Evolutionary conservation across 148 eudicot genomes (phyloP).

Genomic region (Selenicereus undatus): DNA sequence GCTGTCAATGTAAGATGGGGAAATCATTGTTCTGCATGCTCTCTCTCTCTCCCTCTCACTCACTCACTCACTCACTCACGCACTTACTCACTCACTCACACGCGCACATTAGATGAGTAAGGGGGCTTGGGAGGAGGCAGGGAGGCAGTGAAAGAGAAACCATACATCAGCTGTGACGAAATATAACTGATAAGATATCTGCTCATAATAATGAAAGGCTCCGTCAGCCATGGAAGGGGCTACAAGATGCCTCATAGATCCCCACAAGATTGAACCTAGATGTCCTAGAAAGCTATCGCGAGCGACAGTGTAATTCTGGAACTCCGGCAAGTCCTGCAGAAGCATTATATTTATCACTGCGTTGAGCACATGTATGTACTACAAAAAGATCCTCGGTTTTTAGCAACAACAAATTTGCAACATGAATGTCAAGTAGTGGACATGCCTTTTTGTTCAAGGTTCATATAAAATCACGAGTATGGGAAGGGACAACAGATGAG

Average conservation of each 20-base stretch:
- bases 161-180: slow-evolving; percentile 87
- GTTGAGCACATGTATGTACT: slow-evolving; percentile 6
- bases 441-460: background rate
- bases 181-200: slow-evolving; percentile 86
- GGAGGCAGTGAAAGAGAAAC: slow-evolving; percentile 8
- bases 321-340: slow-evolving; percentile 77
- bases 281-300: slow-evolving; percentile 91
- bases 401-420: slow-evolving; percentile 1
- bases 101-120: background rate
- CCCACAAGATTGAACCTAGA: slow-evolving; percentile 92
- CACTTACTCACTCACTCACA: background rate
- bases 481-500: slow-evolving; percentile 1
- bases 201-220: slow-evolving; percentile 85
- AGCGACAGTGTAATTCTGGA: slow-evolving; percentile 85
- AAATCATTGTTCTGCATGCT: background rate
- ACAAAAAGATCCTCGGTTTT: slow-evolving; percentile 10
- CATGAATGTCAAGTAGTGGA: background rate
- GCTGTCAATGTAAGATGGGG: background rate
- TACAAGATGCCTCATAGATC: slow-evolving; percentile 87
- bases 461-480: background rate
- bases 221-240: slow-evolving; percentile 93
- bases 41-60: too few relatives aligned
- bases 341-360: slow-evolving; percentile 10
- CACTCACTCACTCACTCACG: background rate
- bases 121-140: background rate